Base-by-base conservation (phyloP, 169 alveolate genomes). In the Eimeria brunetti region DNA sequence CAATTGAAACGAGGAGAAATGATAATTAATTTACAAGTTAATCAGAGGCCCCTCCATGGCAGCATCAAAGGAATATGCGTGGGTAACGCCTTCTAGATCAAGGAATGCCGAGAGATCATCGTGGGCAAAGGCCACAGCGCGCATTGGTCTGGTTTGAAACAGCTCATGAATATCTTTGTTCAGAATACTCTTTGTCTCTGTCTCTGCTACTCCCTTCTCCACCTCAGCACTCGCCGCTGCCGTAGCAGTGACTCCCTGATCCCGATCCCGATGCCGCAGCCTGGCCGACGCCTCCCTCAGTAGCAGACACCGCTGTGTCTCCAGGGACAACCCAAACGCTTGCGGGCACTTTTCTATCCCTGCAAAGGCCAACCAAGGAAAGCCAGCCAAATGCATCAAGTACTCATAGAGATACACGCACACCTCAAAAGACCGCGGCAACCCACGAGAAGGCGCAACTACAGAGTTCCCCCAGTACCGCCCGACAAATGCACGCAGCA, bases 21-120 rank as follows among this genome's bases (percentile, higher is more conserved):
- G 51, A 20, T 22, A 46, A 27, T 78, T 46, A 8, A n/a, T 22
- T 60, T 96, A 97, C 96, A 95, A 96, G 95, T 97, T 97, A 16
- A 97, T 97, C 81, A 97, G 97, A 36, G 98, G 97, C 86, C 97
- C 96, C 80, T 97, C 98, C 98, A 97, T 97, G 60, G 98, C 98
- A 53, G 97, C 97, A 89, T 97, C 98, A 91, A 97, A 97, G 30
- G 98, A 97, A 95, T 97, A 97, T 69, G 97, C 93, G 94, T 97
- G 98, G n/a, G 98, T 97, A 33, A 97, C 98, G 14, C 98, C 98
- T 76, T 97, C 98, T 41, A 97, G 91, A 64, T 96, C 83, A 89
- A 96, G 98, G 88, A 97, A 97, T 6, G 97, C 96, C 5, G 98
- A 94, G n/a, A 97, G 96, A 86, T 97, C 98, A 76, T 97, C 98